Base-by-base conservation (phyloP, 1,284 basidiomycete species). In the Ceratobasidium sp. region DNA sequence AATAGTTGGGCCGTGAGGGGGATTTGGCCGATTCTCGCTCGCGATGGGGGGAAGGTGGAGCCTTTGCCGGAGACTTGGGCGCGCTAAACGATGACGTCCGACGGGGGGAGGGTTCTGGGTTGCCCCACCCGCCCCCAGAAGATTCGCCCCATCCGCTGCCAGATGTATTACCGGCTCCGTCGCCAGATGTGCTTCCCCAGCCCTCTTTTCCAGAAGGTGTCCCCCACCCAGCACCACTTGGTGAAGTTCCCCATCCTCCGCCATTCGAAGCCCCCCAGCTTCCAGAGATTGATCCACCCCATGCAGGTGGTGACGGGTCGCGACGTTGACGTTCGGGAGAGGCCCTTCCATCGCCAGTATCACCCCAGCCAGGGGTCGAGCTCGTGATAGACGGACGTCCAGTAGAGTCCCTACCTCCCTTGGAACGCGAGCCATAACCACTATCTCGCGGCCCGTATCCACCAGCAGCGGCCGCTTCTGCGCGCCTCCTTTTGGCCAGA, bases 221-320 rank as follows among this genome's bases (percentile, higher is more conserved):
- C 23, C 42, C 42, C 42, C 42, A 46, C 4, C 42, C 42, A 46
- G 6, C 16, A n/a, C 11, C 33, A 11, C 11, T 36, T 4, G 42
- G 5, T n/a, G 42, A 4, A 46, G 47, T 50, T 23, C 44, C 57
- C 57, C 57, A 59, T 16, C 54, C 54, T 49, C 52, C 52, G 29
- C 27, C 29, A 21, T 23, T 11, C 8, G 52, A 19, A n/a, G 19
- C 23, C 13, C 30, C 47, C 25, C 19, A n/a, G 30, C 59, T 21
- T 39, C 39, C 49, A 53, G 30, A 23, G 36, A 23, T 23, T 36
- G 60, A 29, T 21, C n/a, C 27, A 25, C 52, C 16, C 52, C 33
- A 36, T 36, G 5, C 33, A 5, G 4, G 33, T 54, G 52, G 52
- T 54, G 42, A 46, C 5, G 14, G 16, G 42, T 33, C 29, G 52